Evolutionary conservation across 1,284 basidiomycete species (phyloP).

Genomic region (Cryptococcus wingfieldii): DNA sequence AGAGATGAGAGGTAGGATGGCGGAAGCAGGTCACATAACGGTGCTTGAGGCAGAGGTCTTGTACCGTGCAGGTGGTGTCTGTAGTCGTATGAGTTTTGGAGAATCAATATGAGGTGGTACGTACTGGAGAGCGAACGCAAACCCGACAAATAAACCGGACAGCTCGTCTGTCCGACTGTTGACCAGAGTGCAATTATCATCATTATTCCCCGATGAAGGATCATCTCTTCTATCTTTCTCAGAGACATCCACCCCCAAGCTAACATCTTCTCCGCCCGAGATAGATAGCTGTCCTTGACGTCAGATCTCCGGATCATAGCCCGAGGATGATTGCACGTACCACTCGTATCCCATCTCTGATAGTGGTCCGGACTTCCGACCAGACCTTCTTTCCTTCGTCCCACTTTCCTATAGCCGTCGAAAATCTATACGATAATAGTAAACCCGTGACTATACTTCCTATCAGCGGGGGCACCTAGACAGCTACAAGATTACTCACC

Average conservation of each 20-base stretch:
- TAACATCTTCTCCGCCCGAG: not conserved
- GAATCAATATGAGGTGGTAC: slow-evolving; percentile 2
- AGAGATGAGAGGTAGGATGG: slow-evolving; percentile 38
- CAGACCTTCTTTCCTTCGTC: slow-evolving; percentile 44
- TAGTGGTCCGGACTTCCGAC: slow-evolving; percentile 36
- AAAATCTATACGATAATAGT: slow-evolving; percentile 40
- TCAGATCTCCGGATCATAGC: not conserved
- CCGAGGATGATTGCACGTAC: slow-evolving; percentile 17
- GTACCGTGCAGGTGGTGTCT: slow-evolving; percentile 44
- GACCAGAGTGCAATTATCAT: not conserved
- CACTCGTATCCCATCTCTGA: slow-evolving; percentile 42
- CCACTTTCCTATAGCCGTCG: slow-evolving; percentile 38
- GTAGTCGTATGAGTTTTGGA: not conserved
- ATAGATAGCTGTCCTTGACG: slow-evolving; percentile 7
- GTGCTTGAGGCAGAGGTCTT: slow-evolving; percentile 42
- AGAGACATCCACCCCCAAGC: not conserved
- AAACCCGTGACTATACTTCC: slow-evolving; percentile 32
- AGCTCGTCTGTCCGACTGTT: slow-evolving; percentile 35
- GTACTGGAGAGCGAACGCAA: slow-evolving; percentile 45
- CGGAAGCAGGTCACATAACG: slow-evolving; percentile 44
- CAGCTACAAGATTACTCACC: slow-evolving; percentile 18
- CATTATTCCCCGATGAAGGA: not conserved
- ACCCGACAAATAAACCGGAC: slow-evolving; percentile 39
- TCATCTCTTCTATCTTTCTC: not conserved
- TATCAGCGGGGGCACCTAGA: not conserved